Percentiles rank a stretch among this genome's conserved stretches.
Conservation (phyloP, 2,329 filamentous ascomycete species). For the Beauveria varroae region DNA sequence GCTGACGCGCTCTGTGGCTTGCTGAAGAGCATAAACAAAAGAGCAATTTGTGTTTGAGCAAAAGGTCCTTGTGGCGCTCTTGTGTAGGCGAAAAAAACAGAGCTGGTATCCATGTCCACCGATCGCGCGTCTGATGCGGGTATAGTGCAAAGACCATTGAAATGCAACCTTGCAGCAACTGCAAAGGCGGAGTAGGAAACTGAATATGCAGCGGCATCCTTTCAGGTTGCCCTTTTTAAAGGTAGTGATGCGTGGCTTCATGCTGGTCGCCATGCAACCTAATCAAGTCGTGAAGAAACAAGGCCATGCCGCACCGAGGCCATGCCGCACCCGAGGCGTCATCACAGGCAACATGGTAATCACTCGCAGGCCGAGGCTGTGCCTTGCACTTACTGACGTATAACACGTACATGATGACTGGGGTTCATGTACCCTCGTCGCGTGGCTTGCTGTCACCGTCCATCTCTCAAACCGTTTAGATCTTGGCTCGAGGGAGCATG, state of each 20-base stretch:
- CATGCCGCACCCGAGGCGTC: neutral
- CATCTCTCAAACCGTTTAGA: neutral
- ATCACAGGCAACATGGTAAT: neutral
- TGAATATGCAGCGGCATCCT: neutral
- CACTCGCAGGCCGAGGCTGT: neutral
- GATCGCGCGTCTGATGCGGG: conserved; percentile 9
- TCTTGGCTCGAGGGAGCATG: neutral
- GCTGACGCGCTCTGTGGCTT: conserved; percentile 6
- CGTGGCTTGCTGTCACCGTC: neutral
- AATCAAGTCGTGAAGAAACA: neutral
- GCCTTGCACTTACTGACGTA: neutral
- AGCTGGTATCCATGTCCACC: neutral
- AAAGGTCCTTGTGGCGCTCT: conserved; percentile 1
- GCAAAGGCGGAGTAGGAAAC: neutral
- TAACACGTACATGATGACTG: neutral
- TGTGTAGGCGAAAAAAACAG: neutral
- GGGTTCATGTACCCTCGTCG: neutral
- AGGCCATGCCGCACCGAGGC: neutral
- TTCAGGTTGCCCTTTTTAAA: neutral
- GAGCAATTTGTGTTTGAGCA: neutral
- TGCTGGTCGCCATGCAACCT: neutral
- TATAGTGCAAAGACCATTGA: neutral
- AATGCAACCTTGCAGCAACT: conserved; percentile 8
- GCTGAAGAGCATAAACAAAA: neutral
- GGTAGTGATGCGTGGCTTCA: neutral